Evolutionary conservation across 768 basidiomycete genomes (phyloP).

Genomic region (Pleurotus sapidus): DNA sequence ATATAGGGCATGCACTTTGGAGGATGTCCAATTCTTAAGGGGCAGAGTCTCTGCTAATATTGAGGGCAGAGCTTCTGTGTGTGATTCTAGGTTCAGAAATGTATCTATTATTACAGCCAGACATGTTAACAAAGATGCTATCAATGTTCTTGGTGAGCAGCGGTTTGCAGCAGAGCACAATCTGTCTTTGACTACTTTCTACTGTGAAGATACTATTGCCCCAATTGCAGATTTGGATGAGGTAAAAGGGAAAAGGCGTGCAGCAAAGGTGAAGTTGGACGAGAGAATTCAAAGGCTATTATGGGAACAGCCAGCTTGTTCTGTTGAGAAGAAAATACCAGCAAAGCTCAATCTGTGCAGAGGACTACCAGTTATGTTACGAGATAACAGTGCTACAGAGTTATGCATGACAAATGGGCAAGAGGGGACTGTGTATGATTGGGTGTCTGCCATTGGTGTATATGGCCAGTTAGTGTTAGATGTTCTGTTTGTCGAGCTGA

Average conservation of each 20-base stretch:
- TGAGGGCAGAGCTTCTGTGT: background rate
- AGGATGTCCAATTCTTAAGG: constrained; percentile 21
- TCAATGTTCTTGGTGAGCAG: constrained; percentile 22
- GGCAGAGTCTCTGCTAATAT: constrained; percentile 5
- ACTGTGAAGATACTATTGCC: constrained; percentile 20
- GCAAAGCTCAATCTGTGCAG: constrained; percentile 25
- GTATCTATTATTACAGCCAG: constrained; percentile 28
- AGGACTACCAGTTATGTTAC: constrained; percentile 31
- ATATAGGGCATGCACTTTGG: constrained; percentile 16
- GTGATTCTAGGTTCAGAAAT: constrained; percentile 18
- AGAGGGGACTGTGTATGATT: constrained; percentile 8
- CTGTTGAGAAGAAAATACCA: constrained; percentile 15
- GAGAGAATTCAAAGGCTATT: too few relatives aligned
- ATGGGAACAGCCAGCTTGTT: too few relatives aligned
- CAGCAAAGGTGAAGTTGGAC: too few relatives aligned
- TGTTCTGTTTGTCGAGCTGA: constrained; percentile 13
- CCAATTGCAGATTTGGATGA: background rate
- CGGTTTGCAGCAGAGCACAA: constrained; percentile 27
- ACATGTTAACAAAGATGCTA: constrained; percentile 26
- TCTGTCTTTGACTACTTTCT: constrained; percentile 22
- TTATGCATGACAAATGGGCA: constrained; percentile 18
- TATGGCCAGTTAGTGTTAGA: constrained; percentile 9
- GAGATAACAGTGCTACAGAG: constrained; percentile 27
- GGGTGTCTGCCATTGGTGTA: background rate
- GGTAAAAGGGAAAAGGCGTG: background rate